phyloP scores from a whole-genome alignment of 2,329 filamentous ascomycete species.

The Teratosphaeria destructans region DNA sequence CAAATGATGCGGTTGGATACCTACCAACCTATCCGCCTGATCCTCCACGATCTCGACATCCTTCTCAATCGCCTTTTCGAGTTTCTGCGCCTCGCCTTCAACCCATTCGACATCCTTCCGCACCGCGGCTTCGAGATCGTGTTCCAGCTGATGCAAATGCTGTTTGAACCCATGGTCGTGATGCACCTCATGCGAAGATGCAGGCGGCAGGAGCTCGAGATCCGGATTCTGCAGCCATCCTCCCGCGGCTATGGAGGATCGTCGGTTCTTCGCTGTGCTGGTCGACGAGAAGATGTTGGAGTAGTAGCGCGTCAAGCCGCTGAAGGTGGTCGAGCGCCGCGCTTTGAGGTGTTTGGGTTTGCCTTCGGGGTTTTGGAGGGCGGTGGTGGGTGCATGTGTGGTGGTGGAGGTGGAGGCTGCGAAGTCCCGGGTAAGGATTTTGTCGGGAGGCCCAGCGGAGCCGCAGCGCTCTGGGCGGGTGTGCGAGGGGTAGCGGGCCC shows the following conservation, averaged over 20 bases:
- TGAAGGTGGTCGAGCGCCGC: constrained; percentile 31
- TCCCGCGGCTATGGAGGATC: constrained; percentile 32
- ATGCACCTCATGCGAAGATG: constrained; percentile 6
- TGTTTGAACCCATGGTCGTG: constrained; percentile 10
- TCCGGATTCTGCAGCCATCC: constrained; percentile 37
- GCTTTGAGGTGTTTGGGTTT: constrained; percentile 5
- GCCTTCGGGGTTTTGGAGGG: constrained; percentile 1
- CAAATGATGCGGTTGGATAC: not conserved
- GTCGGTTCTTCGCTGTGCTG: constrained; percentile 33
- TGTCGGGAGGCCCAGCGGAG: constrained; percentile 30
- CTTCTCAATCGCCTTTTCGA: not conserved
- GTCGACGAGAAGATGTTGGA: constrained; percentile 32
- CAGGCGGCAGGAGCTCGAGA: constrained; percentile 34
- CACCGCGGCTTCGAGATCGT: constrained; percentile 6
- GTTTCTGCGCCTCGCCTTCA: constrained; percentile 9
- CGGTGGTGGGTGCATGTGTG: not conserved
- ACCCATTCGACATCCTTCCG: constrained; percentile 4
- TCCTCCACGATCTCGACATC: constrained; percentile 4
- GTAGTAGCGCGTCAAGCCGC: constrained; percentile 35
- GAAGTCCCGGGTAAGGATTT: constrained; percentile 34
- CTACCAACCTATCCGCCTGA: constrained; percentile 3
- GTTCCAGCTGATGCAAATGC: constrained; percentile 8
- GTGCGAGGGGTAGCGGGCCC: constrained; percentile 38
- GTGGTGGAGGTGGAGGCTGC: constrained; percentile 6
- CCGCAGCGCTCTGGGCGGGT: constrained; percentile 31